These are phyloP conservation scores for Aechmea fasciata DNA, from an alignment of 176 grass and related monocot species.

Conservation along the genomic window DNA sequence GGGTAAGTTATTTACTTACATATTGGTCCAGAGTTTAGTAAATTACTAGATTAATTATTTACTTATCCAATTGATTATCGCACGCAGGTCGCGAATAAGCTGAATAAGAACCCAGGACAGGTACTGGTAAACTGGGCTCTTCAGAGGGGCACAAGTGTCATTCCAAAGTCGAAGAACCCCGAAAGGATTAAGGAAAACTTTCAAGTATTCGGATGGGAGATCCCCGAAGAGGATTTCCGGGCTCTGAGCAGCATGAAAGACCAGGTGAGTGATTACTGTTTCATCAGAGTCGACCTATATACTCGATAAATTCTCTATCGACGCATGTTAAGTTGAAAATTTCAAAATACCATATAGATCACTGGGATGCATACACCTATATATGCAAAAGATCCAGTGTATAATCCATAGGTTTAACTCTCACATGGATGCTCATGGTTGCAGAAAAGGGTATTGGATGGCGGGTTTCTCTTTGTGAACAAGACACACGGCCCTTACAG, in stretches of 20 bases:
- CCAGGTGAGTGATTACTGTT: constrained; percentile 34
- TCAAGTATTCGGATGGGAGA: constrained; percentile 64
- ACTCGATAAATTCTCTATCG: background rate
- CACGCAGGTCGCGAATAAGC: constrained; percentile 51
- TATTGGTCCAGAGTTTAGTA: background rate
- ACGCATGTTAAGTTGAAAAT: background rate
- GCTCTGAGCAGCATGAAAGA: constrained; percentile 64
- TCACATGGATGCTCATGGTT: background rate
- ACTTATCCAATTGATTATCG: background rate
- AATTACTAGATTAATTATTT: background rate
- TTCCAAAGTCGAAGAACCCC: constrained; percentile 63
- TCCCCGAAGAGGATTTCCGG: constrained; percentile 55
- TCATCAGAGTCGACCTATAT: too few species aligned
- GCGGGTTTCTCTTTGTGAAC: constrained; percentile 66
- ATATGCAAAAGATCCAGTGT: too few species aligned
- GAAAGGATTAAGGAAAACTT: constrained; percentile 77
- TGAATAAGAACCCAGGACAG: constrained; percentile 64
- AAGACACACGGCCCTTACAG: constrained; percentile 57
- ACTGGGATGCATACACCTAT: too few species aligned
- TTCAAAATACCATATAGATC: too few species aligned
- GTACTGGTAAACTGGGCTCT: constrained; percentile 71
- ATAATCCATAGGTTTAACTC: too few species aligned
- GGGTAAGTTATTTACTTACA: constrained; percentile 7
- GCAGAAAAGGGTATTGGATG: constrained; percentile 57
- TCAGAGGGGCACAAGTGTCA: constrained; percentile 62